Percentiles rank a stretch among this genome's conserved stretches.
Conservation (phyloP, 2,329 filamentous ascomycete genomes). For the Penicillium glabrum region DNA sequence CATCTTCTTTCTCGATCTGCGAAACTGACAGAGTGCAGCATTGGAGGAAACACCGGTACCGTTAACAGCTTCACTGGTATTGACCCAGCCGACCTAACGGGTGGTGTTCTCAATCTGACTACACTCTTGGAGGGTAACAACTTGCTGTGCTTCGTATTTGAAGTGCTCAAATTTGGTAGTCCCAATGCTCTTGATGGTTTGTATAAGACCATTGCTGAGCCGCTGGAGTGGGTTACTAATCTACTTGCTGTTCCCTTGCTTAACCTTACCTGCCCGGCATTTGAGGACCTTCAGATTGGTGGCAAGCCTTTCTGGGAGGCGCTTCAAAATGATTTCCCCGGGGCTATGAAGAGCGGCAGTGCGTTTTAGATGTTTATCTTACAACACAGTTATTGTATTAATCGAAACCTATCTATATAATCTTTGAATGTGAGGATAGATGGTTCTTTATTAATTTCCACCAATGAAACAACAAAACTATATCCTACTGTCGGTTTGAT, state of each 20-base stretch:
- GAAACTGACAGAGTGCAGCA: constrained; percentile 21
- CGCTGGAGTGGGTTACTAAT: constrained; percentile 30
- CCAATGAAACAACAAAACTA: no score
- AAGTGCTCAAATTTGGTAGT: constrained; percentile 33
- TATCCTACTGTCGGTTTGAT: no score
- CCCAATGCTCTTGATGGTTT: constrained; percentile 33
- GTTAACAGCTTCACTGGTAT: constrained; percentile 54
- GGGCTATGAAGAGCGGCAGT: constrained; percentile 25
- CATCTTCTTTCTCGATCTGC: neutral
- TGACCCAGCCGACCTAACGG: constrained; percentile 43
- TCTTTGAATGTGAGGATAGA: neutral
- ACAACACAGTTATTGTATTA: neutral
- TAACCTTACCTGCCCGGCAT: constrained; percentile 32
- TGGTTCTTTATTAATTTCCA: neutral
- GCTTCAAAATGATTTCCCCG: constrained; percentile 28
- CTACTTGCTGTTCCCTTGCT: constrained; percentile 28
- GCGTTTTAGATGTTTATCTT: constrained; percentile 8
- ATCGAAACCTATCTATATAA: neutral
- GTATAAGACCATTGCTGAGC: constrained; percentile 28
- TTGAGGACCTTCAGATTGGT: constrained; percentile 31
- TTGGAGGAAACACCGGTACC: constrained; percentile 55
- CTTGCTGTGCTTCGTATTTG: constrained; percentile 40
- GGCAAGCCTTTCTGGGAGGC: constrained; percentile 33
- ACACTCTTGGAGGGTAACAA: constrained; percentile 43
- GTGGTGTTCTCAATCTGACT: constrained; percentile 38